Percentiles rank a stretch among this genome's conserved stretches.
Evolutionary conservation across 805 yeast species (phyloP).

Genomic region (Nakazawaea ishiwadae): DNA sequence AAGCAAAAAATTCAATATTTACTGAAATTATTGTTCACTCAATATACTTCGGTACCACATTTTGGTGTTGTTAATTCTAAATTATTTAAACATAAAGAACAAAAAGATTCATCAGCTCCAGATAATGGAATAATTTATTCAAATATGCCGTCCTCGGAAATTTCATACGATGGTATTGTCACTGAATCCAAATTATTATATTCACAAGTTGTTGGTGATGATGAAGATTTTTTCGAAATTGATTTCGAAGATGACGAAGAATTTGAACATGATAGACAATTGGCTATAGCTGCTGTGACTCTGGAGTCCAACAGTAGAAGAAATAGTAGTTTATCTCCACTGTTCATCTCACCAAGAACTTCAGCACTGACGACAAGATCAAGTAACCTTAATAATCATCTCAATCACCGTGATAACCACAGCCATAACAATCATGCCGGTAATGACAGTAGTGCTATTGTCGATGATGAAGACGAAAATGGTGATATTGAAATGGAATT

Average conservation of each 20-base stretch:
- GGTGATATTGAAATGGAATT: constrained; percentile 32
- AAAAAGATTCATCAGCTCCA: constrained; percentile 33
- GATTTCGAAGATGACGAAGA: constrained; percentile 95
- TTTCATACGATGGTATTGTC: constrained; percentile 87
- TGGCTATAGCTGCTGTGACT: constrained; percentile 3
- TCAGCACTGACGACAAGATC: too few relatives aligned
- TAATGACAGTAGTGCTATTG: constrained; percentile 28
- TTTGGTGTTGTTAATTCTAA: constrained; percentile 45
- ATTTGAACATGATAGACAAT: constrained; percentile 8
- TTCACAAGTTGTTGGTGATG: constrained; percentile 80
- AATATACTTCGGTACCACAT: constrained; percentile 52
- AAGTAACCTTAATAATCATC: too few relatives aligned
- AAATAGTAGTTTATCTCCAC: constrained; percentile 4
- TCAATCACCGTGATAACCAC: constrained; percentile 2
- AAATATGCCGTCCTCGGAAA: constrained; percentile 73
- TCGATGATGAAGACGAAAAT: constrained; percentile 28
- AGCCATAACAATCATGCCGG: constrained; percentile 16
- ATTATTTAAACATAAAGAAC: constrained; percentile 29
- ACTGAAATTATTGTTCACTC: constrained; percentile 58
- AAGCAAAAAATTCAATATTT: constrained; percentile 61
- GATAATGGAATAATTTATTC: constrained; percentile 47
- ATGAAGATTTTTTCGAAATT: constrained; percentile 93
- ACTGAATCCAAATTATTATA: constrained; percentile 76
- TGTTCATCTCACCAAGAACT: too few relatives aligned
- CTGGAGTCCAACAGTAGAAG: constrained; percentile 4